phyloP scores from a whole-genome alignment of 768 basidiomycete species.

The Krasilnikovozyma curviuscula region DNA sequence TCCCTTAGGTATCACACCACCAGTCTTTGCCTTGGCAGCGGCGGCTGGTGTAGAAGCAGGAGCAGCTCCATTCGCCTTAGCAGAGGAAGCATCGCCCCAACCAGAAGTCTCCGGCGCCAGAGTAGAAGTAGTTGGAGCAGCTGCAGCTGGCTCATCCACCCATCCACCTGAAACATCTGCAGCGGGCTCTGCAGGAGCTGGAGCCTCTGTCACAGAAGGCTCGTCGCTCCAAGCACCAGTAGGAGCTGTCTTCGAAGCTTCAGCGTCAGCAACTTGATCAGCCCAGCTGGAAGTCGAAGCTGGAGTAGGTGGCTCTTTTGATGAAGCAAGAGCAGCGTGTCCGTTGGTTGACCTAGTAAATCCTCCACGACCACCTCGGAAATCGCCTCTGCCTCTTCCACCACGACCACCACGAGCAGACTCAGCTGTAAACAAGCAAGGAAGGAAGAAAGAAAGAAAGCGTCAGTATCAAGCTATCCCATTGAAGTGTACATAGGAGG shows the following conservation, averaged over 20 bases:
- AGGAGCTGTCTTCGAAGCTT: conserved; percentile 1
- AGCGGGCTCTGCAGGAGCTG: background rate
- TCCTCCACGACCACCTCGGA: conserved; percentile 23
- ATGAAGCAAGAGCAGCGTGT: background rate
- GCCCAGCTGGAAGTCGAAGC: conserved; percentile 12
- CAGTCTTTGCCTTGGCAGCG: conserved; percentile 5
- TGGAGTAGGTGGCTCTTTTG: conserved; percentile 17
- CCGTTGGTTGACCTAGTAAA: conserved; percentile 11
- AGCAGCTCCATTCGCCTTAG: conserved; percentile 11
- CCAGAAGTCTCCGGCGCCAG: conserved; percentile 17
- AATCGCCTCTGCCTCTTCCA: conserved; percentile 21
- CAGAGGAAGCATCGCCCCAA: conserved; percentile 10
- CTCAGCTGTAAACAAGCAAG: conserved; percentile 10
- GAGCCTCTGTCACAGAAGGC: background rate
- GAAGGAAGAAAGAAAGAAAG: background rate
- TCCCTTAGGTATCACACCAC: conserved; percentile 14
- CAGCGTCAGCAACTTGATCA: conserved; percentile 4
- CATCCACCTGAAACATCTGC: background rate
- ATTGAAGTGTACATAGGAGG: background rate
- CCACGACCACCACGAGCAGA: conserved; percentile 21
- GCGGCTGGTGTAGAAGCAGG: conserved; percentile 13
- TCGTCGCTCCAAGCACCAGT: background rate
- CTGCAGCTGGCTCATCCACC: conserved; percentile 3
- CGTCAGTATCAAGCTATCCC: background rate
- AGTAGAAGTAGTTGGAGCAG: conserved; percentile 9